phyloP scores from a whole-genome alignment of 2,329 filamentous ascomycete genomes.

The Beauveria sp. region DNA sequence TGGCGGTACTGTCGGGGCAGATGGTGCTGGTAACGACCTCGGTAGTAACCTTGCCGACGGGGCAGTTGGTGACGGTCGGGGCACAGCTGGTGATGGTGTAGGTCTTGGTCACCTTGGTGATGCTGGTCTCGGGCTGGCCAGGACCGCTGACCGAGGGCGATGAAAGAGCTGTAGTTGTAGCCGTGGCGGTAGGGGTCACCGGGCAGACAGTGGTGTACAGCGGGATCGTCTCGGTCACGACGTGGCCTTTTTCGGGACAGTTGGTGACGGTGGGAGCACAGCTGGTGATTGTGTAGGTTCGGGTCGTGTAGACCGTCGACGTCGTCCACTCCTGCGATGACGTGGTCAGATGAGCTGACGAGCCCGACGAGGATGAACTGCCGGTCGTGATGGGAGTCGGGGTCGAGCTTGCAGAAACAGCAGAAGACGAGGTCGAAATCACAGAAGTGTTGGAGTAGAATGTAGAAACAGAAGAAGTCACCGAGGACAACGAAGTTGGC shows the following conservation, averaged over 20 bases:
- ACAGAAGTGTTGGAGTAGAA: not conserved
- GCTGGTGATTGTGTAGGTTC: conserved; percentile 23
- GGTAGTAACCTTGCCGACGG: conserved; percentile 23
- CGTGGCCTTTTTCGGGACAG: conserved; percentile 19
- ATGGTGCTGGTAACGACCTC: conserved; percentile 2
- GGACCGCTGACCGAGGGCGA: not conserved
- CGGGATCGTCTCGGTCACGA: conserved; percentile 8
- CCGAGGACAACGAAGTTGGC: not conserved
- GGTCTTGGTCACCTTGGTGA: conserved; percentile 2
- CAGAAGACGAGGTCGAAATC: not conserved
- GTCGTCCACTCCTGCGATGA: conserved; percentile 15
- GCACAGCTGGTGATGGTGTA: conserved; percentile 26
- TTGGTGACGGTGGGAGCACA: conserved; percentile 22
- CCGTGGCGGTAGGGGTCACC: not conserved
- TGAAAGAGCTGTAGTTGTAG: not conserved
- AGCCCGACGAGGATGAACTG: not conserved
- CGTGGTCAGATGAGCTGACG: not conserved
- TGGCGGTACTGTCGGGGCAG: not conserved
- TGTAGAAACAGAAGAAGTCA: not conserved
- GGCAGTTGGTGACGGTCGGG: conserved; percentile 23
- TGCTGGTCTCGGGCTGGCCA: conserved; percentile 15
- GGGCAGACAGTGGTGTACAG: conserved; percentile 8
- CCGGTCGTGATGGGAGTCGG: not conserved
- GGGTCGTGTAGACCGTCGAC: conserved; percentile 23
- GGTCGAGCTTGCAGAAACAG: not conserved